Conservation (phyloP, 2,329 filamentous ascomycete genomes). For the Acephala macrosclerotiorum region DNA sequence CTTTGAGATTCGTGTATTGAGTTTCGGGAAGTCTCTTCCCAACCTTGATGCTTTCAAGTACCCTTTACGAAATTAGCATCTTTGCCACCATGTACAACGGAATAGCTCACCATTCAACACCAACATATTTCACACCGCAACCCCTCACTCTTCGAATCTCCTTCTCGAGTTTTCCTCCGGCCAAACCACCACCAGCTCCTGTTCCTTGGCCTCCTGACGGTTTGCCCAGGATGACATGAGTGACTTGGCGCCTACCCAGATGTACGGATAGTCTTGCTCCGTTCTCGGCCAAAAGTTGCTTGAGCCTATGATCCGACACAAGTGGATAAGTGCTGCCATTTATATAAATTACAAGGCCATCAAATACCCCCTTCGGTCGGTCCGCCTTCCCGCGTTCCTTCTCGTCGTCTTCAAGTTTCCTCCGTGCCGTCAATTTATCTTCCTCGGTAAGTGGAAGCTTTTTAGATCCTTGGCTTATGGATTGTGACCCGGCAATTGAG, state of each 20-base stretch:
- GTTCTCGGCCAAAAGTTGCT: constrained; percentile 76
- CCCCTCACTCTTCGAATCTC: constrained; percentile 76
- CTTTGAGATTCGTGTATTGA: constrained; percentile 69
- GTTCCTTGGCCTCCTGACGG: constrained; percentile 52
- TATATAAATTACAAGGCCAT: constrained; percentile 78
- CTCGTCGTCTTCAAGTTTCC: constrained; percentile 58
- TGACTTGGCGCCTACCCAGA: constrained; percentile 77
- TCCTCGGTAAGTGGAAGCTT: constrained; percentile 44
- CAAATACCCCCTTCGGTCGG: constrained; percentile 61
- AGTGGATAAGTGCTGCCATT: constrained; percentile 85
- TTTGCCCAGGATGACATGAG: constrained; percentile 82
- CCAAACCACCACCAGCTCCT: constrained; percentile 77
- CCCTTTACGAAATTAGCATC: constrained; percentile 56
- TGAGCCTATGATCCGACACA: constrained; percentile 86
- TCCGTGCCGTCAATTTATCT: constrained; percentile 43
- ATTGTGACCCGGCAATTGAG: constrained; percentile 28
- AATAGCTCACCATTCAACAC: constrained; percentile 74
- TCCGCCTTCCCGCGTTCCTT: constrained; percentile 49
- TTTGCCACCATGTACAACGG: constrained; percentile 5
- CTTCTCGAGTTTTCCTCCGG: constrained; percentile 80
- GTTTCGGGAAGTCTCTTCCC: constrained; percentile 79
- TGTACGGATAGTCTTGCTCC: constrained; percentile 76
- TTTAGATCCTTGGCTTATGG: constrained; percentile 2
- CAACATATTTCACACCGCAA: constrained; percentile 78
- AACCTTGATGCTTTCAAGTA: constrained; percentile 81